Conservation (phyloP, 495 filamentous ascomycete genomes). For the Penicillium cataractarum region DNA sequence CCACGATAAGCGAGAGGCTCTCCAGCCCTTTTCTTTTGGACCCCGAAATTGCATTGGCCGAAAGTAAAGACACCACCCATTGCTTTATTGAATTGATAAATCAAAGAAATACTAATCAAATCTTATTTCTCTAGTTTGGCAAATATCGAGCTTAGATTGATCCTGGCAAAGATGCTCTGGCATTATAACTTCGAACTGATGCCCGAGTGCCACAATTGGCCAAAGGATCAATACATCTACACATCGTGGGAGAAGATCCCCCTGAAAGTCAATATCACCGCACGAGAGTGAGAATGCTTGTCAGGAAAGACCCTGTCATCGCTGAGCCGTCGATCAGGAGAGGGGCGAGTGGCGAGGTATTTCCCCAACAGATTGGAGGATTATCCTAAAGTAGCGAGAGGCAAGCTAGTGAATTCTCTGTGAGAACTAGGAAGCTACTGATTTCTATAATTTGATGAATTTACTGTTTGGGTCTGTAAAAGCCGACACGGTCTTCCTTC, state of each 20-base stretch:
- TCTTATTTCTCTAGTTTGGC: constrained; percentile 28
- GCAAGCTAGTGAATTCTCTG: not conserved
- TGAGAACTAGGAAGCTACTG: not conserved
- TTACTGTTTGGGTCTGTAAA: not conserved
- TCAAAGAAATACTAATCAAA: not conserved
- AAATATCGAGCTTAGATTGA: constrained; percentile 38
- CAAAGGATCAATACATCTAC: constrained; percentile 6
- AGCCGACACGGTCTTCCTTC: not conserved
- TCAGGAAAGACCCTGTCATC: not conserved
- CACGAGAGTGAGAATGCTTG: not conserved
- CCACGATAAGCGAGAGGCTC: constrained; percentile 33
- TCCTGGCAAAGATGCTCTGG: constrained; percentile 28
- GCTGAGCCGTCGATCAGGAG: not conserved
- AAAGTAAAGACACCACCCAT: constrained; percentile 32
- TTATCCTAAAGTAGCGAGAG: not conserved
- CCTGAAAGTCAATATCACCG: constrained; percentile 8
- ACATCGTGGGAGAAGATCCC: constrained; percentile 11
- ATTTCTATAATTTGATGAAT: not conserved
- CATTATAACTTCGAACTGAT: constrained; percentile 17
- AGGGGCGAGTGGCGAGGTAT: not conserved
- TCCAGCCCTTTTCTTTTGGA: constrained; percentile 53
- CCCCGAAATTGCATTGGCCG: constrained; percentile 53
- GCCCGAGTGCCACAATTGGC: constrained; percentile 13
- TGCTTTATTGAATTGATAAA: not conserved
- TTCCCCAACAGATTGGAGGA: not conserved